phyloP scores from a whole-genome alignment of 768 basidiomycete species.

The Trametes villosa region DNA sequence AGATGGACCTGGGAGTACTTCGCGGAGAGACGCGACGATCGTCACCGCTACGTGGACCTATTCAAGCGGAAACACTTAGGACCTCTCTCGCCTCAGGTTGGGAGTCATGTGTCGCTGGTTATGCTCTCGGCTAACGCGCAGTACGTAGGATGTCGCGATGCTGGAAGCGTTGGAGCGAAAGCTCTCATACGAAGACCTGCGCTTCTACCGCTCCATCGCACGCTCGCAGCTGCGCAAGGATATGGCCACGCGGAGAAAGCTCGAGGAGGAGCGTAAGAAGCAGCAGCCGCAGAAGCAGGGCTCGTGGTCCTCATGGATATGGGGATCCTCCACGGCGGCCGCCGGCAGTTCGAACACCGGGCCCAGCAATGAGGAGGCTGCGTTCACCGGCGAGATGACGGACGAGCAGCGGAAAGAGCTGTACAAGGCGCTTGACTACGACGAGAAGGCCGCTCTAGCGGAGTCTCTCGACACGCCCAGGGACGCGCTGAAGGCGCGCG shows the following conservation, averaged over 20 bases:
- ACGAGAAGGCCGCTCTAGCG: conserved; percentile 79
- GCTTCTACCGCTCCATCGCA: conserved; percentile 96
- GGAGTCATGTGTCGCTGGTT: conserved; percentile 29
- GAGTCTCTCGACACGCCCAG: conserved; percentile 71
- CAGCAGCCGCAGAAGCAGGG: conserved; percentile 52
- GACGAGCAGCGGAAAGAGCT: conserved; percentile 90
- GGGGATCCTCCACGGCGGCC: conserved; percentile 65
- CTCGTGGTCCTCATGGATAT: conserved; percentile 79
- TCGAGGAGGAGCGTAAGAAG: conserved; percentile 69
- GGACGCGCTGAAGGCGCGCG: conserved; percentile 78
- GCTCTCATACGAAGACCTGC: conserved; percentile 91
- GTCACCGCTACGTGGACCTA: conserved; percentile 80
- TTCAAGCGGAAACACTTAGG: conserved; percentile 77
- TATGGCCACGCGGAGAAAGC: conserved; percentile 63
- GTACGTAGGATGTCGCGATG: conserved; percentile 49
- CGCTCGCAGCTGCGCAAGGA: conserved; percentile 89
- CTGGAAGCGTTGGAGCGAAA: conserved; percentile 78
- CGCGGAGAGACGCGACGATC: conserved; percentile 83
- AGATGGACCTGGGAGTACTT: conserved; percentile 96
- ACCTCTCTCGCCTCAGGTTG: conserved; percentile 57
- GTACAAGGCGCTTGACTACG: conserved; percentile 89
- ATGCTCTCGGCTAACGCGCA: background rate
- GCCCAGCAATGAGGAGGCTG: conserved; percentile 50
- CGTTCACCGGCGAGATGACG: conserved; percentile 74
- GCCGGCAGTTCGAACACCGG: conserved; percentile 28